Evolutionary conservation across 208 protist species (phyloP), one percentile per base, ranked within the genome.

Genomic region (Leishmania major): DNA sequence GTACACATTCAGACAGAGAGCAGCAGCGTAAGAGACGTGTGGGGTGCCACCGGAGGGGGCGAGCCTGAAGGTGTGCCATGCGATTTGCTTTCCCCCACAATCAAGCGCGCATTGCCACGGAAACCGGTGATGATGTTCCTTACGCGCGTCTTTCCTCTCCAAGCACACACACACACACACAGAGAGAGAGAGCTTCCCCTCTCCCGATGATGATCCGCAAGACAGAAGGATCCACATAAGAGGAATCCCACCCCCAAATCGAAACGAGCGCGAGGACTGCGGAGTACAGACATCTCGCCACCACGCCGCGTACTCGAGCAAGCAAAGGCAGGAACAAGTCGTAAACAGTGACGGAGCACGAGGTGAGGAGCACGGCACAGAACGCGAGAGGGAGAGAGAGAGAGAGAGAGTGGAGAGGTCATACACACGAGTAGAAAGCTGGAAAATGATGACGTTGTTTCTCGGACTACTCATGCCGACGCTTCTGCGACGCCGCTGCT

Each of bases 401-500:
- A 37, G 35, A 37, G 7, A 11, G 57, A 3, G 57, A 31, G 57
- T 10, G 57, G 4, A 25, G 25, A 62, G 57, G 3, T 15, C 57
- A 62, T 55, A 55, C 51, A 62, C 28, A 62, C 57, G 6, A 31
- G 51, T 15, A 22, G 17, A 13, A 55, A 13, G 51, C 15, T 49
- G 45, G 45, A 49, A 8, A 49, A 55, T 71, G 66, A 43, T 49
- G 28, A 35, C 2, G 8, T 5, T 67, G 6, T 35, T 17, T 17
- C 6, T 45, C 75, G 64, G 79, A 0, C 31, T 69, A 69, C 15
- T 40, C 62, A 40, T 43, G 62, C 3, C 55, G 66, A 28, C 80
- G 75, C 60, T 87, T 80, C 2, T 60, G 31, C 66, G 37, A 40
- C 37, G 37, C 37, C 37, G 37, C 37, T 2, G 75, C 67, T 6